These are phyloP conservation scores for Paramyrothecium roridum DNA, from an alignment of 2,329 filamentous ascomycete species.

Conservation along the genomic window DNA sequence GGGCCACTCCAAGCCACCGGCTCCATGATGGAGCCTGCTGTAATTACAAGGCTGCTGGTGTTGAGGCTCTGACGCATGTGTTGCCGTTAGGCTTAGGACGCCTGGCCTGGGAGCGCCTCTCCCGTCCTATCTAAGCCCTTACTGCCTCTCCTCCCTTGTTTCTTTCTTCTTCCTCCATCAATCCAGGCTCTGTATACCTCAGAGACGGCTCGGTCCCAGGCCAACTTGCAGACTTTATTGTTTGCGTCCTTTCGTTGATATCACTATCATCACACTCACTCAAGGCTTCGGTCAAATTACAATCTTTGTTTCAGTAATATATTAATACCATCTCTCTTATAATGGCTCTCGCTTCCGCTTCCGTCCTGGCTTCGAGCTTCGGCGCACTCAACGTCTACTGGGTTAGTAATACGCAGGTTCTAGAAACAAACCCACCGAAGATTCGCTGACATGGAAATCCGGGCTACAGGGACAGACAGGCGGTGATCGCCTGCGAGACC, in stretches of 20 bases:
- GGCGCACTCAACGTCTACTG: constrained; percentile 38
- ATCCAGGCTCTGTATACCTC: constrained; percentile 16
- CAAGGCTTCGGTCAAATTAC: constrained; percentile 29
- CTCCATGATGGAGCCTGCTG: neutral
- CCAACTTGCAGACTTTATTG: constrained; percentile 28
- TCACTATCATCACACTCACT: constrained; percentile 26
- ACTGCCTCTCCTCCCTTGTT: constrained; percentile 18
- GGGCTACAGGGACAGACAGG: constrained; percentile 30
- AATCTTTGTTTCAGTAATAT: constrained; percentile 20
- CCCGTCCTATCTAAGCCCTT: constrained; percentile 1
- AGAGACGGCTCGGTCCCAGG: constrained; percentile 25
- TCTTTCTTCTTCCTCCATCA: constrained; percentile 12
- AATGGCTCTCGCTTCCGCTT: constrained; percentile 17
- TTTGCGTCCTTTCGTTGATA: constrained; percentile 39
- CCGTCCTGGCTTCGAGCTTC: constrained; percentile 15
- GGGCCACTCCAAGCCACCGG: neutral
- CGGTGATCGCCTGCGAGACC: constrained; percentile 23
- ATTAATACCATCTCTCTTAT: constrained; percentile 10
- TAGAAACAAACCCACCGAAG: too few relatives aligned
- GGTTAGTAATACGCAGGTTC: constrained; percentile 24
- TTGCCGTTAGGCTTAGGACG: neutral
- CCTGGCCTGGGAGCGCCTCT: neutral
- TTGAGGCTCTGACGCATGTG: neutral
- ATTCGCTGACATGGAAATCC: neutral
- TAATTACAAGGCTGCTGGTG: too few relatives aligned